Conservation (phyloP, 805 yeast genomes). For the Torulaspora maleeae region DNA sequence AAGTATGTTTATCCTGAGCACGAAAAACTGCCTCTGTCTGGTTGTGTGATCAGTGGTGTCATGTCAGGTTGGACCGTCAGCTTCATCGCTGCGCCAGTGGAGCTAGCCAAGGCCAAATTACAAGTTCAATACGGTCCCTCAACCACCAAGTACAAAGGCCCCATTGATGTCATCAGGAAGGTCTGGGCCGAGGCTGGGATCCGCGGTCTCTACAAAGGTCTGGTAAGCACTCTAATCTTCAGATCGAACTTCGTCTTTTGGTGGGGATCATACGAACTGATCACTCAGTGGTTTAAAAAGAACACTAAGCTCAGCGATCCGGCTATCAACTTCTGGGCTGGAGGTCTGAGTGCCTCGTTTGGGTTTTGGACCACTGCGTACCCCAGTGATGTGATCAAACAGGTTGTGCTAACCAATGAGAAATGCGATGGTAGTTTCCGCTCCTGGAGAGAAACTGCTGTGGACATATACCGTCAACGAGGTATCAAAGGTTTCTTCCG, state of each 20-base stretch:
- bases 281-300: conserved; percentile 62
- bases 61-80: conserved; percentile 85
- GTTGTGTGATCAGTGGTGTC: conserved; percentile 74
- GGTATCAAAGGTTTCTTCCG: conserved; percentile 85
- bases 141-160: conserved; percentile 65
- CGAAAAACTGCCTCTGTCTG: conserved; percentile 62
- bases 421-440: conserved; percentile 67
- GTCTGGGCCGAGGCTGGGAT: conserved; percentile 58
- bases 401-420: conserved; percentile 75
- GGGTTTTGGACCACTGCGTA: conserved; percentile 82
- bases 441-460: conserved; percentile 67
- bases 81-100: conserved; percentile 94
- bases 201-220: conserved; percentile 72
- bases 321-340: conserved; percentile 83
- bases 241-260: conserved; percentile 82
- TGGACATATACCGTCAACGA: conserved; percentile 54
- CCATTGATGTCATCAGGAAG: conserved; percentile 65
- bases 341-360: conserved; percentile 80
- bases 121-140: conserved; percentile 86
- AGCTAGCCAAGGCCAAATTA: conserved; percentile 79
- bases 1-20: conserved; percentile 58
- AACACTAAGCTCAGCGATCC: conserved; percentile 64
- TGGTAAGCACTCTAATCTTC: conserved; percentile 81
- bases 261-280: conserved; percentile 90
- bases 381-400: conserved; percentile 85